Conservation (phyloP, 2,329 filamentous ascomycete species). For the Colletotrichum siamense region DNA sequence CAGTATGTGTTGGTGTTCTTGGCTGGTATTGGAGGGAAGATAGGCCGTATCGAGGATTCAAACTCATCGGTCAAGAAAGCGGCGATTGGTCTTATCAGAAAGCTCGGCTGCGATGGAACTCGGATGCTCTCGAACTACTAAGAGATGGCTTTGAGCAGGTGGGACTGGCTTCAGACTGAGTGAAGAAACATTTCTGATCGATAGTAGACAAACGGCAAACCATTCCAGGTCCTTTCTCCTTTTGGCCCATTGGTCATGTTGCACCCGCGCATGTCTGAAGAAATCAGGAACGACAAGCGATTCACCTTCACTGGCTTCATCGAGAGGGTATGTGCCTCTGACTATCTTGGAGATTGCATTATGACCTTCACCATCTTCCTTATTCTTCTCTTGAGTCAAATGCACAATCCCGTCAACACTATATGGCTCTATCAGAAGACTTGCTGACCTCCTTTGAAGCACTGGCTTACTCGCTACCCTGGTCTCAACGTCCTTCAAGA, state of each 20-base stretch:
- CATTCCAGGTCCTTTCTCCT: not conserved
- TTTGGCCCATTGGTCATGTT: not conserved
- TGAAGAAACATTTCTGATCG: not conserved
- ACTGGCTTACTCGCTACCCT: conserved; percentile 2
- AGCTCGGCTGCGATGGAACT: not conserved
- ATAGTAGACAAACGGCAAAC: not conserved
- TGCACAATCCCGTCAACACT: too few relatives aligned
- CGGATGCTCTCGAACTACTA: not conserved
- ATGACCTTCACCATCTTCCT: too few relatives aligned
- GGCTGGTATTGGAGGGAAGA: not conserved
- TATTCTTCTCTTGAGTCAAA: too few relatives aligned
- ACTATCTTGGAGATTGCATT: too few relatives aligned
- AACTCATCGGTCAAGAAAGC: not conserved
- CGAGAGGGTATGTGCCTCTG: not conserved
- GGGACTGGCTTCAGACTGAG: too few relatives aligned
- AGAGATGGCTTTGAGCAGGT: not conserved
- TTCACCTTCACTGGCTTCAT: not conserved
- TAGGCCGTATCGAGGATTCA: not conserved
- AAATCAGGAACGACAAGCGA: not conserved
- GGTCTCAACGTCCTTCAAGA: not conserved
- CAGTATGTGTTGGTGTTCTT: not conserved
- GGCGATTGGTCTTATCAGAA: conserved; percentile 2
- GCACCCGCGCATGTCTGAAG: not conserved
- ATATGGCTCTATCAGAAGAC: not conserved
- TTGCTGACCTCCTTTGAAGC: not conserved